Evolutionary conservation across 805 yeast genomes (phyloP), one percentile per base, ranked within the genome.

Genomic region (Schwanniomyces occidentalis): DNA sequence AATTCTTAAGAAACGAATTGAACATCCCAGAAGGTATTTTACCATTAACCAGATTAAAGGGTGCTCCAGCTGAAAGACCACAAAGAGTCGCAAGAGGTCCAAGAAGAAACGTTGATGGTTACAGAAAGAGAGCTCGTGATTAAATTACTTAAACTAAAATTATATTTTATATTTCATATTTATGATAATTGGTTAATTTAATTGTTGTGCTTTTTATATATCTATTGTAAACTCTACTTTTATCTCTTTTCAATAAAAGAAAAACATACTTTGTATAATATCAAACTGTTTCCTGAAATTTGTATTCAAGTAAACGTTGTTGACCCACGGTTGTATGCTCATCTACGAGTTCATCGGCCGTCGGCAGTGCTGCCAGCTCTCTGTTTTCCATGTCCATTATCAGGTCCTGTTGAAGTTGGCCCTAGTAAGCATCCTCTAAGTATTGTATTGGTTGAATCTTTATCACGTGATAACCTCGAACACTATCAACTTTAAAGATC

Each of bases 1-100:
- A 89, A 69, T 93, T 78, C 85, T 85, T 93, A 69, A 86, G 97
- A 79, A 89, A 87, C 71, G 93, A 89, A 87, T 85, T 93, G 74
- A 89, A 90, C 84, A 82, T 93, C 64, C 99, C 99, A 77, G 95
- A 86, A 75, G 95, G 89, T 76, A 85, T 93, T 72, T 91, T 89
- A 73, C 99, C 99, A 69, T 82, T 85, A 73, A 93, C 99, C 70
- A 86, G 91, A 82, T 86, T 90, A 78, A 89, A 84, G 80, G 88
- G 83, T 63, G 82, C 91, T 68, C 86, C 91, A 69, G 89, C 93
- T 71, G 81, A 81, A 71, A 76, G 82, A 69, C 74, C 76, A 68
- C 34, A 30, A 27, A 72, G 77, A 68, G 49, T 53, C 28, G 42
- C 60, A 47, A 61, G 67, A 56, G 64, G 62, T 52, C 61, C 65